Base-by-base conservation (phyloP, 371 early-diverging fungal genomes). In the Apophysomyces variabilis region DNA sequence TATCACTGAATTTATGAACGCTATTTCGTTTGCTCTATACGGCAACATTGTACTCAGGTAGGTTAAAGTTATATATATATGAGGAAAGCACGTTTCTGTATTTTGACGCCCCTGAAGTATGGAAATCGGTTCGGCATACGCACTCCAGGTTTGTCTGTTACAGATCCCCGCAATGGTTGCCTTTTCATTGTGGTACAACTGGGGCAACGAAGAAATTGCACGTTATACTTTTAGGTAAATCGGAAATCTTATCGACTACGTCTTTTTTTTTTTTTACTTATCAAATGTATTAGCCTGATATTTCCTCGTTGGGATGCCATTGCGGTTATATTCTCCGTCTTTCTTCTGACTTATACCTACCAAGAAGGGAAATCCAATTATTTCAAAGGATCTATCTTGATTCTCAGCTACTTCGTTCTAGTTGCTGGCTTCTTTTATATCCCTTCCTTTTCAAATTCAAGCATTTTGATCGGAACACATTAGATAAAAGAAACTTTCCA, bases 91-190 rank as follows among this genome's bases (percentile, higher is more conserved):
- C 5, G 18, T 5, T 26, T 38, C 46, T 70, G 8, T 57, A 57
- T 62, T 32, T 26, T 32, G 14, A 38, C 43, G 39, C 16, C 44
- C 59, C 41, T 39, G 16, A 57, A 79, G 80, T 75, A 87, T 98
- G 80, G 97, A 98, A 77, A 97, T 98, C 71, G 96, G 96, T 38
- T 95, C 95, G 14, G 96, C 96, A 4, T 98, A 98, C 78, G 94
- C 96, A 38, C 87, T 96, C 57, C 97, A 98, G 76, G 96, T 96
- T 2, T 93, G 96, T 37, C 75, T 98, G 67, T 79, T 98, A 64
- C 97, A 98, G 78, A 95, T 97, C 63, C 97, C 97, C 4, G 91
- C 90, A 13, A 85, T 96, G 87, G 95, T 96, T n/a, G 90, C 86
- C 35, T 92, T 95, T 73, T 92, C 93, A 5, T 84, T 88, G 12